A percentile compares a stretch with the other conserved stretches of the same genome.
Conservation (phyloP, 108 stramenopile species). For the Ochromonas danica region DNA sequence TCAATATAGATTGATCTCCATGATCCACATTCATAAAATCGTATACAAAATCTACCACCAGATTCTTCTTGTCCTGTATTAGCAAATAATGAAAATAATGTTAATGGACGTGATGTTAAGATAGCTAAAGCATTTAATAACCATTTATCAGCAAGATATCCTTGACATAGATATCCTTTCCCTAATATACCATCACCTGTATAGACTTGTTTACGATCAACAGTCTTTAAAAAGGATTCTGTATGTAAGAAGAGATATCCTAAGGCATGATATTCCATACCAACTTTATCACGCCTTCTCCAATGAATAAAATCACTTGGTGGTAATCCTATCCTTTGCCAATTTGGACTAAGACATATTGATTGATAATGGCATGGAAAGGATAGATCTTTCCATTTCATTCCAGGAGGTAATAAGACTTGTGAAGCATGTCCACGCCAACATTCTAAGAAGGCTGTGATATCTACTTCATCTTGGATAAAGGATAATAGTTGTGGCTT, state of each 20-base stretch:
- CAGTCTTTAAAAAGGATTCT: conserved; percentile 19
- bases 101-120: neutral
- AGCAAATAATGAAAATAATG: neutral
- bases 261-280: neutral
- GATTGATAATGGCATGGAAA: neutral
- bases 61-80: conserved; percentile 9
- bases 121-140: neutral
- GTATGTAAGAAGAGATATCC: neutral
- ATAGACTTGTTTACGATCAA: conserved; percentile 9
- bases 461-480: neutral
- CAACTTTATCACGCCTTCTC: neutral
- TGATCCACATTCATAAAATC: neutral
- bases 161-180: neutral
- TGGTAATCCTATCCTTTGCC: neutral
- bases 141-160: neutral
- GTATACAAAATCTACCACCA: neutral
- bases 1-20: conserved; percentile 18
- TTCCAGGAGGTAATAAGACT: neutral
- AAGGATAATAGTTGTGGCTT: neutral
- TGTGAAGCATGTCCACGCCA: conserved; percentile 26
- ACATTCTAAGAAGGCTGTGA: conserved; percentile 4
- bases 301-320: neutral
- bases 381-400: conserved; percentile 3
- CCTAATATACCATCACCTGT: conserved; percentile 22
- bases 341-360: neutral